These are phyloP conservation scores for Dictyostelium brefeldianum DNA, from an alignment of 78 protist species.

Conservation along the genomic window DNA sequence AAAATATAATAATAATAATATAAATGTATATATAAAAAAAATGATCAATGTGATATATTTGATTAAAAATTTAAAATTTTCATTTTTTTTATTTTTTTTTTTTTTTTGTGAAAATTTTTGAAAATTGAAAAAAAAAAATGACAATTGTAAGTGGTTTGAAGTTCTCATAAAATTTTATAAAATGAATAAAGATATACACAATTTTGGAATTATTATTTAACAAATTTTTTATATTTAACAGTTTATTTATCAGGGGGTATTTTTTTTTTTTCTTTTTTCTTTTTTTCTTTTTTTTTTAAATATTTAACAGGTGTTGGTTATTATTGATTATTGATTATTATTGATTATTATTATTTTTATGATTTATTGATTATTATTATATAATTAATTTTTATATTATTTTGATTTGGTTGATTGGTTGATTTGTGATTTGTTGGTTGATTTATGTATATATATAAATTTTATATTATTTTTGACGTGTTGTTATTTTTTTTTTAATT, in stretches of 20 bases:
- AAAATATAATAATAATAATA: not conserved
- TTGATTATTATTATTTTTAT: not conserved
- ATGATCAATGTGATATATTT: not conserved
- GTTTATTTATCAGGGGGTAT: too few species aligned
- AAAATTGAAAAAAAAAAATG: not conserved
- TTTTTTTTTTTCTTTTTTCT: too few species aligned
- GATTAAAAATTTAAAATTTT: not conserved
- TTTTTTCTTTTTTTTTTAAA: too few species aligned
- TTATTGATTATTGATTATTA: too few species aligned
- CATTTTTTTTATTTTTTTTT: too few species aligned
- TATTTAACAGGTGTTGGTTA: too few species aligned
- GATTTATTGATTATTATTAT: not conserved
- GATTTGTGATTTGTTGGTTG: not conserved
- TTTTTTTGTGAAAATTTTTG: too few species aligned
- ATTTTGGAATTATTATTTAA: too few species aligned
- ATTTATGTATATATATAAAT: not conserved
- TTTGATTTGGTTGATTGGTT: not conserved
- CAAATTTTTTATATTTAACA: too few species aligned
- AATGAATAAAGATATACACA: too few species aligned
- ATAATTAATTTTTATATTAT: not conserved
- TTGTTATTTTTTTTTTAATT: conserved; percentile 17
- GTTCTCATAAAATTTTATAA: not conserved
- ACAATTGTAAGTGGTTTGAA: not conserved
- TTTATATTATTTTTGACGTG: not conserved
- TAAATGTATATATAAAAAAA: not conserved